Base-by-base conservation (phyloP, 371 early-diverging fungal species). In the Globomyces sp. region DNA sequence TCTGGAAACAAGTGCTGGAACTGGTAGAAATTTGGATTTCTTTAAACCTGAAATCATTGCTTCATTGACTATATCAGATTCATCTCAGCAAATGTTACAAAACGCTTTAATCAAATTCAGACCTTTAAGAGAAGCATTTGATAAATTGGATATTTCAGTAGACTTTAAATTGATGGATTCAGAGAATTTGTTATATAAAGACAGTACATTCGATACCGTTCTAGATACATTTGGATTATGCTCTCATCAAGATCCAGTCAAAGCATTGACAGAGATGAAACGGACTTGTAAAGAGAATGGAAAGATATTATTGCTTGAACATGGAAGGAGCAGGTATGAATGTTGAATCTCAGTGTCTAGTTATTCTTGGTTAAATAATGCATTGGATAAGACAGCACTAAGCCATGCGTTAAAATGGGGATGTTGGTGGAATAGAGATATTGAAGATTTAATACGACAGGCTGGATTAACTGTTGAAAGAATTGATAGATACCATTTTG, bases 361-460 rank as follows among this genome's bases (percentile, higher is more conserved):
- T 24, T 24, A 11, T 47, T 11, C 6, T 61, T 89, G 85, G 78
- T 68, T 92, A 64, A 87, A 92, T 74, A 71, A 77, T 3, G 72
- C 85, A 43, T 74, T 92, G 66, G 90, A 91, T 48, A 87, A 82
- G 63, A 82, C 85, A 60, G 83, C 90, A 4, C 80, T 79, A 45
- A 81, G 78, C 36, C 94, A 92, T 76, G 90, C 89, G 6, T 69
- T 77, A 57, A 80, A 81, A 68, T 93, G 92, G 89, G 94, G 92
- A 0, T 93, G 94, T 67, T 91, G 90, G 85, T 93, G 89, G 89
- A 92, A 93, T 65, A 70, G 92, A n/a, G 90, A 91, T 69, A 81
- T 93, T 63, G 83, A 83, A 68, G 72, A 68, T n/a, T 51, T 90
- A 45, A 81, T 89, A 60, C 71, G 84, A 69, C 79, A 86, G 53